These are phyloP conservation scores for Rhododendron ovatum DNA, from an alignment of 148 eudicot genomes.

Conservation along the genomic window DNA sequence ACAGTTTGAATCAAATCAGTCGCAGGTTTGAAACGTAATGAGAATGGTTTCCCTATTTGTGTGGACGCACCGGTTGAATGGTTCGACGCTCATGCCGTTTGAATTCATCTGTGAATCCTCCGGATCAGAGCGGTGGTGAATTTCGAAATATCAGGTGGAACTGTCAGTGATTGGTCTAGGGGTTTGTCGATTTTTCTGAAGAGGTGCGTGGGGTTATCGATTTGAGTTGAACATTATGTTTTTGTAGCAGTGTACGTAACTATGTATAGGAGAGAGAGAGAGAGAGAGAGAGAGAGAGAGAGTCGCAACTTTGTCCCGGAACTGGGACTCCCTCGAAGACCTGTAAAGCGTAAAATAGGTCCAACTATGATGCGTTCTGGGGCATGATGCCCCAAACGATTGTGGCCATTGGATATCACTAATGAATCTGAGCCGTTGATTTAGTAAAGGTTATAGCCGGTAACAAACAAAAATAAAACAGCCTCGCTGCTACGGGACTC, in stretches of 20 bases:
- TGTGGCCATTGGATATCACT: too few species aligned
- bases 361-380: too few species aligned
- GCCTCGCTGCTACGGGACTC: too few species aligned
- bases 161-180: background rate
- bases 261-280: background rate
- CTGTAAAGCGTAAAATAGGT: too few species aligned
- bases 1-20: background rate
- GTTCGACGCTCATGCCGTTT: slow-evolving; percentile 30
- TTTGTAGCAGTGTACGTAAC: background rate
- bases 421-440: too few species aligned
- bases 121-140: background rate
- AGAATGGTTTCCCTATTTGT: background rate
- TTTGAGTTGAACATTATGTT: background rate
- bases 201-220: background rate
- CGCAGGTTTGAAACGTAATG: background rate
- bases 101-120: background rate
- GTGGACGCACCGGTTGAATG: slow-evolving; percentile 31
- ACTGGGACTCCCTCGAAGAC: too few species aligned
- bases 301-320: too few species aligned
- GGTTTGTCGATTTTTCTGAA: background rate
- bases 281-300: background rate
- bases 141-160: background rate
- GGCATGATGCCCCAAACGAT: too few species aligned
- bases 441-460: too few species aligned
- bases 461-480: too few species aligned